Evolutionary conservation across 805 yeast species (phyloP), one percentile per base, ranked within the genome.

Genomic region (Spathaspora sp.): DNA sequence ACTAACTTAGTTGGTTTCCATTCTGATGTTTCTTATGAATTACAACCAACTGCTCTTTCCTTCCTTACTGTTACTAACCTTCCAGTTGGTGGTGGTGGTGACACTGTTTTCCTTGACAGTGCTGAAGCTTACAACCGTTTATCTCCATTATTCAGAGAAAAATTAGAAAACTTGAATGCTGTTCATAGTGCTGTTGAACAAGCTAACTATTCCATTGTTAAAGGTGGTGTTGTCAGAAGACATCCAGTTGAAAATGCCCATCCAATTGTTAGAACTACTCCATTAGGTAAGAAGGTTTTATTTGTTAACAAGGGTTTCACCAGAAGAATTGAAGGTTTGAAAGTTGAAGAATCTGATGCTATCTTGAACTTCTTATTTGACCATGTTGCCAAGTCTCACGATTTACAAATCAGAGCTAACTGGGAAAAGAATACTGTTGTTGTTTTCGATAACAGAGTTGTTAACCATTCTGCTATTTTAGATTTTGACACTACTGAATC

Each of bases 31-130:
- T 64, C 72, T 19, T 70, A 70, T 54, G 76, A 72, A 57, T 69
- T 70, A 51, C 75, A 72, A 53, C 76, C 76, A 38, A 72, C 76
- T 4, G 75, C 74, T 3, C 56, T 60, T 17, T 70, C 76, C 5
- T 68, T 72, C 49, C 69, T 72, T 48, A 60, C 70, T 12, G 70
- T 69, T 9, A 59, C 70, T 31, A 73, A 70, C 43, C 67, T 69
- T 3, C 76, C 75, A 14, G 72, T 65, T 12, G 56, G 70, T 8
- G 76, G 76, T 44, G 75, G 74, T 47, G 75, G 74, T 48, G 76
- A 72, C 59, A 72, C 76, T 43, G 60, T 71, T 29, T 72, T 70
- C 50, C 66, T 74, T 17, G 72, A 70, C 56, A 62, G 71, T 20
- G 72, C 63, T 44, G 76, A 70, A 54, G 76, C 76, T 9, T 72